A percentile compares a stretch with the other conserved stretches of the same genome.
Evolutionary conservation across 305 asterid species (phyloP).

Genomic region (Fraxinus angustifolia): DNA sequence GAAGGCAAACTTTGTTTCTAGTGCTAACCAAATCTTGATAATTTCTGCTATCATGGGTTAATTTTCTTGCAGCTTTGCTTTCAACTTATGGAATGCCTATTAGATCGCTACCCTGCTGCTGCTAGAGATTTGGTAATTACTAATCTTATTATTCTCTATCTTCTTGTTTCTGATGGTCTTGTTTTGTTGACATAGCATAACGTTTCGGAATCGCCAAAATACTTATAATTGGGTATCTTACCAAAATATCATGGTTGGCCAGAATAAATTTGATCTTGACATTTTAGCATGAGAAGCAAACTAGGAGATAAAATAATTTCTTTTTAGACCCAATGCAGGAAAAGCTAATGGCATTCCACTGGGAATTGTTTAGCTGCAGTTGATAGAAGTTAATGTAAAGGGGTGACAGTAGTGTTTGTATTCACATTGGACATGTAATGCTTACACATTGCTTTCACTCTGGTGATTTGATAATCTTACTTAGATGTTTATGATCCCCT

Average conservation of each 20-base stretch:
- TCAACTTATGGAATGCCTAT: constrained; percentile 82
- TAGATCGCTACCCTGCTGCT: constrained; percentile 57
- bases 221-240: constrained; percentile 6
- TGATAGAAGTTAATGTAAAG: constrained; percentile 11
- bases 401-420: not conserved
- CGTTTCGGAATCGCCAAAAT: constrained; percentile 4
- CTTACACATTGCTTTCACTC: not conserved
- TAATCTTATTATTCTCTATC: constrained; percentile 11
- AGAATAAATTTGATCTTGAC: not conserved
- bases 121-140: constrained; percentile 58
- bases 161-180: constrained; percentile 14
- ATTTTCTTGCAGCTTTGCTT: constrained; percentile 75
- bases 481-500: not conserved
- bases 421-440: not conserved
- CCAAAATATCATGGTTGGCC: not conserved
- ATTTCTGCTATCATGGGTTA: constrained; percentile 16
- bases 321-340: not conserved
- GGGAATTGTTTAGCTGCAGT: constrained; percentile 9
- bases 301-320: not conserved
- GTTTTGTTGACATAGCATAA: not conserved
- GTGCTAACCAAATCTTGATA: constrained; percentile 18
- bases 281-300: not conserved
- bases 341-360: not conserved
- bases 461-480: not conserved
- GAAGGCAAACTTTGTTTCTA: constrained; percentile 10